phyloP scores from a whole-genome alignment of 2,329 filamentous ascomycete genomes.

The Tolypocladium guangdongense region DNA sequence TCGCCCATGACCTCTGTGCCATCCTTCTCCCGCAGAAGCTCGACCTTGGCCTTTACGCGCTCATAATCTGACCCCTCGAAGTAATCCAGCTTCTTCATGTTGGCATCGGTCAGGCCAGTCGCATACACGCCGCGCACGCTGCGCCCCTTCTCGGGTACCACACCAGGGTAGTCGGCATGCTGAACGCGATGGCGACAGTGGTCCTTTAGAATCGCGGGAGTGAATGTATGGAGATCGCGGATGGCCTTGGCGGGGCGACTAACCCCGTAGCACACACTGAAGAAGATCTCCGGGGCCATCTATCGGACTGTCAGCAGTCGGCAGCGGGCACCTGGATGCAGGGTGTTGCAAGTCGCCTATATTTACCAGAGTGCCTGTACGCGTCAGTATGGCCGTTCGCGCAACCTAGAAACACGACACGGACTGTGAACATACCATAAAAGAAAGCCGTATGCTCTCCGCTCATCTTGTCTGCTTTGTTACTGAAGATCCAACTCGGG shows the following conservation, averaged over 20 bases:
- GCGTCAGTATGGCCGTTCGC: conserved; percentile 3
- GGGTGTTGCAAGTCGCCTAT: not conserved
- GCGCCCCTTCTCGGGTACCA: conserved; percentile 45
- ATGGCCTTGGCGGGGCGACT: conserved; percentile 35
- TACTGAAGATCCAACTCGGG: not conserved
- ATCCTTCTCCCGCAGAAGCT: conserved; percentile 34
- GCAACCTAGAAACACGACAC: not conserved
- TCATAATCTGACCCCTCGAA: conserved; percentile 76
- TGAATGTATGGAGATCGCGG: conserved; percentile 48
- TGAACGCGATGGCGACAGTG: conserved; percentile 62
- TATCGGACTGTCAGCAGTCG: conserved; percentile 17
- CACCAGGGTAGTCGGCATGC: conserved; percentile 68
- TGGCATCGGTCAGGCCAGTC: conserved; percentile 65
- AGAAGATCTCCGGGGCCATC: conserved; percentile 83
- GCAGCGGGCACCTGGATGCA: conserved; percentile 4
- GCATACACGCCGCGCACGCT: conserved; percentile 67
- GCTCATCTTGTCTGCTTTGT: conserved; percentile 21
- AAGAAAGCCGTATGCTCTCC: conserved; percentile 41
- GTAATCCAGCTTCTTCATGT: conserved; percentile 62
- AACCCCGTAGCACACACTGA: conserved; percentile 66
- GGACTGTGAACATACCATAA: conserved; percentile 33
- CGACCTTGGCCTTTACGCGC: conserved; percentile 43
- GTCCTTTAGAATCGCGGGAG: conserved; percentile 63
- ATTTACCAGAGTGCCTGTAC: conserved; percentile 24
- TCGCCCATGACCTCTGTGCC: conserved; percentile 26